Base-by-base conservation (phyloP, 2,329 filamentous ascomycete genomes). In the Arthrobotrys entomopaga region DNA sequence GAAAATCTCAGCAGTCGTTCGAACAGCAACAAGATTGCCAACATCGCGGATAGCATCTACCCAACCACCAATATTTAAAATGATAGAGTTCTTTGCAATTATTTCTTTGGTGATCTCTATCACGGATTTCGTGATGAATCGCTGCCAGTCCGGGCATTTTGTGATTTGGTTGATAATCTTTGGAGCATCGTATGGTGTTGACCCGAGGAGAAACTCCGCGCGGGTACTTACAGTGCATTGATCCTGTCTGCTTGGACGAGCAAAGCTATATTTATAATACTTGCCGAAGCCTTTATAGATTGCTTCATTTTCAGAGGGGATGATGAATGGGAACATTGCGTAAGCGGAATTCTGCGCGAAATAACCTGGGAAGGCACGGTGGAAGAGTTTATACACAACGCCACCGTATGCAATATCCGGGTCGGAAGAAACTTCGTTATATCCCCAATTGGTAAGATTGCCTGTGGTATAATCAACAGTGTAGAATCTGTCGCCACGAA, bases 261-360 rank as follows among this genome's bases (percentile, higher is more conserved):
- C 85, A 79, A 88, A 95, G 80, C 86, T 87, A 82, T 93, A 96
- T 29, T 88, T 83, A 40, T 90, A 83, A 50, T 85, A 89, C 54
- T 90, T 87, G 65, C 87, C 86, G 5, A 83, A 77, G 63, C 83
- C 79, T 24, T 80, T 79, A 1, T 82, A 82, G 53, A 83, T 83
- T 2, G 76, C 77, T 42, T 79, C 77, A 65, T 84, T 84, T 42
- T 81, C 81, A 46, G 81, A 80, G 76, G 81, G 82, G 3, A 83
- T 83, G 77, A 83, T 84, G 78, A 84, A 81, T 34, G 83, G 83
- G 65, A 84, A 83, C 81, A 84, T 83, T 42, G 84, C 79, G 26
- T 81, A 80, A 3, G 84, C 76, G 0, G 83, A 84, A 79, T 85
- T 83, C 71, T 57, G 78, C 4, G 79, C 79, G 79, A 84, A 85